Percentiles rank a stretch among this genome's conserved stretches.
phyloP scores from a whole-genome alignment of 2,329 filamentous ascomycete genomes.

The Neofusicoccum cordaticola region DNA sequence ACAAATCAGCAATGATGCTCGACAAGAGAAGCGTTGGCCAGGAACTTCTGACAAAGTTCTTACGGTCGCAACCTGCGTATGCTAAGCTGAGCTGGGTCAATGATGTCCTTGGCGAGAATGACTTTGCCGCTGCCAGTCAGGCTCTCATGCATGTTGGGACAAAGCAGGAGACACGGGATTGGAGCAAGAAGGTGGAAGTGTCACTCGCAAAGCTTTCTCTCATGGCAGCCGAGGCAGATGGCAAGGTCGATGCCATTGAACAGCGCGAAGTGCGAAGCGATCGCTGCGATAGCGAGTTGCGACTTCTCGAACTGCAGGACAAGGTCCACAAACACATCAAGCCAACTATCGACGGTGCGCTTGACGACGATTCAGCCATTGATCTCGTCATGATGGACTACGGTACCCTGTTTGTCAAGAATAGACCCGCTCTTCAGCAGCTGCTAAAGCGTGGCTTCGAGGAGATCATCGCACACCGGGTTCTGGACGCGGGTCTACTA shows the following conservation, averaged over 20 bases:
- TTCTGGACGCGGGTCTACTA: slow-evolving; percentile 57
- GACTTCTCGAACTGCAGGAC: slow-evolving; percentile 76
- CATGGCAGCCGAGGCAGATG: slow-evolving; percentile 58
- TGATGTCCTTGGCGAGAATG: slow-evolving; percentile 72
- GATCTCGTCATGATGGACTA: slow-evolving; percentile 72
- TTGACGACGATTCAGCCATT: slow-evolving; percentile 76
- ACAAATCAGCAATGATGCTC: slow-evolving; percentile 52
- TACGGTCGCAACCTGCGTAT: slow-evolving; percentile 68
- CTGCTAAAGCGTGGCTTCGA: slow-evolving; percentile 70
- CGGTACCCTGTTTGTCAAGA: slow-evolving; percentile 38
- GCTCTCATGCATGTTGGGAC: slow-evolving; percentile 69
- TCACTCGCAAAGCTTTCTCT: slow-evolving; percentile 78
- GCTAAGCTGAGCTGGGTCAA: slow-evolving; percentile 93
- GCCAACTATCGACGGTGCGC: slow-evolving; percentile 64
- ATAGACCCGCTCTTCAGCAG: slow-evolving; percentile 63
- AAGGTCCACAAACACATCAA: slow-evolving; percentile 68
- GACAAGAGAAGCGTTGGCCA: slow-evolving; percentile 66
- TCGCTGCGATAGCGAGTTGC: slow-evolving; percentile 59
- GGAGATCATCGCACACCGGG: slow-evolving; percentile 68
- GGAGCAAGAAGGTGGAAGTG: slow-evolving; percentile 91
- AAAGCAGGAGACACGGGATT: slow-evolving; percentile 72
- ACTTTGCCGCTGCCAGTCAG: slow-evolving; percentile 70
- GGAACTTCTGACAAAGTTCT: slow-evolving; percentile 71
- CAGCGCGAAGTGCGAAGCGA: slow-evolving; percentile 46
- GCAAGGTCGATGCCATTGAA: slow-evolving; percentile 29